Evolutionary conservation across 1,284 basidiomycete genomes (phyloP), one percentile per base, ranked within the genome.

Genomic region (Anthracocystis panici-leucophaei): DNA sequence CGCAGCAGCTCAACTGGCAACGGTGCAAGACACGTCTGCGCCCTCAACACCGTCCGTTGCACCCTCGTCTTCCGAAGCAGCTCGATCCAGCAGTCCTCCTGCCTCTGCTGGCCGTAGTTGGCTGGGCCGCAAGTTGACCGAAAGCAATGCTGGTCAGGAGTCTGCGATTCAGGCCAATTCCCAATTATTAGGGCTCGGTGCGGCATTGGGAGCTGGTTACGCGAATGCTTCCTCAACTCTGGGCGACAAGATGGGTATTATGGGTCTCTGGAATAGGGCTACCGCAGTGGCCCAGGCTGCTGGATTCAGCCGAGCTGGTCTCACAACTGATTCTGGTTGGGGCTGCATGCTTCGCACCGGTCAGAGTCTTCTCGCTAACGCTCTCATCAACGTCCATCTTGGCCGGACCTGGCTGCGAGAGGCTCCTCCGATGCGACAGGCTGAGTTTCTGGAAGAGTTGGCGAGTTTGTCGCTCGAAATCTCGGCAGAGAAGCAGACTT

Each of bases 261-360:
- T 70, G 42, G 70, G 65, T 40, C 58, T 82, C 18, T 82, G 81
- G 81, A 66, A 71, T 25, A 66, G 81, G 4, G 79, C 81, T 10
- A 81, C 79, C 0, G 81, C 81, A 11, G 81, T 76, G 3, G 79
- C 75, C 7, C 79, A 81, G 48, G 77, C 79, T 9, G 76, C 76
- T 14, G 80, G 80, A 7, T 76, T 76, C 56, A 72, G 74, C 31
- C 72, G 68, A 5, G 54, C 57, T n/a, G 92, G 92, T 0, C 91
- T 94, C 89, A 93, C 91, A n/a, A 93, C 90, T 75, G 96, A 99
- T 87, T 88, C 93, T 0, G 96, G 96, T 0, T 99, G 96, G 96
- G 96, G 96, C 0, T 99, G 96, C 86, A 98, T 99, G 96, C 86
- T 98, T 29, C 87, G 96, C 25, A 98, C 96, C 0, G 95, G 95